Evolutionary conservation across 2,329 filamentous ascomycete genomes (phyloP), one percentile per base, ranked within the genome.

Genomic region (Sphaerulina vaccinii): DNA sequence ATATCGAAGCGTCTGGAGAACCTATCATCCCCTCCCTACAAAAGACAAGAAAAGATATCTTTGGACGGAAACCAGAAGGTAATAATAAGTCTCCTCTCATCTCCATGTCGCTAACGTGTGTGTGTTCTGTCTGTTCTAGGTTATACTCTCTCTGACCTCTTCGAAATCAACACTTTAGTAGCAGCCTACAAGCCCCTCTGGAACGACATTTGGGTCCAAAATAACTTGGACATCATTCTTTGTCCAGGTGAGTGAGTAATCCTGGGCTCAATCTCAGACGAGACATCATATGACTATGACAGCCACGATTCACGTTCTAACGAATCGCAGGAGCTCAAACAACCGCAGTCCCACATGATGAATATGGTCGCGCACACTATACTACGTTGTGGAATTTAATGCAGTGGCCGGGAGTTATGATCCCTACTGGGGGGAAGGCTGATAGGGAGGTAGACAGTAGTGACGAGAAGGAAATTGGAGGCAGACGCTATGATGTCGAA

Each of bases 281-380:
- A n/a, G n/a, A n/a, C n/a, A n/a, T n/a, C n/a, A n/a, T n/a, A n/a
- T n/a, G n/a, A n/a, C n/a, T n/a, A n/a, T n/a, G n/a, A n/a, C n/a
- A n/a, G n/a, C n/a, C n/a, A n/a, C n/a, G n/a, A n/a, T n/a, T n/a
- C n/a, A n/a, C n/a, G n/a, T n/a, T n/a, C n/a, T n/a, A n/a, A n/a
- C n/a, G n/a, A n/a, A 72, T 71, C 46, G 72, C 76, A 3, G 71
- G 72, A 3, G 74, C 78, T 5, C 75, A 78, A 57, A 73, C 68
- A 10, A 80, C 78, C 0, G 79, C 80, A 0, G 73, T 77, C 0
- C 68, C 67, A 15, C 77, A 82, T 60, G 79, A 83, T 61, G 72
- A 68, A 0, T 82, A 75, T 62, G 73, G 75, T 0, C 22, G 70
- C 0, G 68, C 73, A 1, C 63, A 70, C 0, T 79, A 78, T 46